Conservation (phyloP, 768 basidiomycete species). For the Termitomyces bulborhizus region DNA sequence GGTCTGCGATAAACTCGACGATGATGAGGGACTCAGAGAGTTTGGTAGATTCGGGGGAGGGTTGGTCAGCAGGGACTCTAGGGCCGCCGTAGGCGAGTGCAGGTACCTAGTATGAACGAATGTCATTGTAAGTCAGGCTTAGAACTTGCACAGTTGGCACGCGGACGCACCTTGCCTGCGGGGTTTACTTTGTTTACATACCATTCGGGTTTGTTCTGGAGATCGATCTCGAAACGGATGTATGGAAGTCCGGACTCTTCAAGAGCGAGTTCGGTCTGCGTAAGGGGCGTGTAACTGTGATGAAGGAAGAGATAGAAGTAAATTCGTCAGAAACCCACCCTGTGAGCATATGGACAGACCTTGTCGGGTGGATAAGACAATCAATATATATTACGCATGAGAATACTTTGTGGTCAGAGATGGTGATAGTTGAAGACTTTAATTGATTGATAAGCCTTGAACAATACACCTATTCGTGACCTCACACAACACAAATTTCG, state of each 20-base stretch:
- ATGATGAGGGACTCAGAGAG: conserved; percentile 61
- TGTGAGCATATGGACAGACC: conserved; percentile 56
- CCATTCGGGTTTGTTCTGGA: conserved; percentile 65
- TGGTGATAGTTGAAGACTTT: no score
- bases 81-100: conserved; percentile 61
- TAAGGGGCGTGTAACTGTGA: background rate
- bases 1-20: conserved; percentile 61
- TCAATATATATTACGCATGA: background rate
- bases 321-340: conserved; percentile 26
- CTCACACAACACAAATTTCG: no score
- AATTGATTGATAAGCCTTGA: no score
- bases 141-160: no score
- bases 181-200: conserved; percentile 61
- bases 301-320: background rate
- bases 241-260: conserved; percentile 45
- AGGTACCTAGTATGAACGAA: conserved; percentile 32
- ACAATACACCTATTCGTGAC: no score
- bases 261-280: conserved; percentile 55
- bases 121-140: background rate
- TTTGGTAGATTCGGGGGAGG: conserved; percentile 55
- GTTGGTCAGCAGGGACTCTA: conserved; percentile 42
- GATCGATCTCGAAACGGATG: conserved; percentile 50
- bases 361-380: conserved; percentile 13
- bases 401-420: background rate
- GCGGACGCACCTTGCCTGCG: conserved; percentile 47